A percentile compares a stretch with the other conserved stretches of the same genome.
These are phyloP conservation scores for Penicillium cataractarum DNA, from an alignment of 495 filamentous ascomycete species.

Conservation along the genomic window DNA sequence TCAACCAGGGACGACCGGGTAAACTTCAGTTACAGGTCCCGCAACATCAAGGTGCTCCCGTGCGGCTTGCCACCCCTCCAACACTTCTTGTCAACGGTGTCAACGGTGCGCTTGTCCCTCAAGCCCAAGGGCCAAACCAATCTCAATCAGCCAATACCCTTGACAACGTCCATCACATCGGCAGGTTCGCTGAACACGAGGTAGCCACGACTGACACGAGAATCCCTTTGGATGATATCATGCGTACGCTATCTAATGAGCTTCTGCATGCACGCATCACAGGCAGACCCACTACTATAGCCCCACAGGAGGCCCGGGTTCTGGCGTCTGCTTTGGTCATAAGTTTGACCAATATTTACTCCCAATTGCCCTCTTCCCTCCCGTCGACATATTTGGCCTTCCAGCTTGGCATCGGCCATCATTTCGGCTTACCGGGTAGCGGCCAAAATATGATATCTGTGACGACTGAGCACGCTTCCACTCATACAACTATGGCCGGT, in stretches of 20 bases:
- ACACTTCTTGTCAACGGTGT: conserved; percentile 71
- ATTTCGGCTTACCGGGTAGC: conserved; percentile 37
- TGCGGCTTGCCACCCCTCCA: conserved; percentile 78
- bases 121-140: conserved; percentile 1
- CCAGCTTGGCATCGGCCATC: conserved; percentile 44
- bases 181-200: conserved; percentile 15
- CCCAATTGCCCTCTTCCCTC: conserved; percentile 27
- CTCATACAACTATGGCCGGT: background rate
- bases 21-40: conserved; percentile 83
- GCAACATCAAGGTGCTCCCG: conserved; percentile 69
- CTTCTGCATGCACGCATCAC: conserved; percentile 36
- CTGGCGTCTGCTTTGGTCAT: conserved; percentile 40
- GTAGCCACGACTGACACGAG: conserved; percentile 13
- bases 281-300: conserved; percentile 33
- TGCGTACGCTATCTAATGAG: conserved; percentile 38
- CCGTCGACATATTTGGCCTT: conserved; percentile 35
- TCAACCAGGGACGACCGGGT: conserved; percentile 37
- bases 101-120: conserved; percentile 25
- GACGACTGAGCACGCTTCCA: conserved; percentile 20
- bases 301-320: conserved; percentile 35
- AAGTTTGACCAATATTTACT: conserved; percentile 35
- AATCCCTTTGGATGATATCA: conserved; percentile 41
- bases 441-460: conserved; percentile 30
- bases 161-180: background rate
- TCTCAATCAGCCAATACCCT: background rate